Evolutionary conservation across 306 rosid genomes (phyloP).

Genomic region (Malus domestica): ASM211411v1 NC_041797.1:807501-808000

Average conservation of each 20-base stretch:
- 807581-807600: neutral
- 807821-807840: constrained; percentile 33
- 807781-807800: neutral
- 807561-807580: neutral
- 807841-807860: constrained; percentile 90
- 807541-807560: constrained; percentile 5
- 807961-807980: neutral
- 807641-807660: constrained; percentile 83
- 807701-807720: constrained; percentile 77
- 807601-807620: constrained; percentile 74
- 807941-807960: neutral
- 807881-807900: constrained; percentile 85
- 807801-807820: neutral
- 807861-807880: constrained; percentile 88
- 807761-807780: neutral
- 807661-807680: constrained; percentile 63
- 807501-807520: neutral
- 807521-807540: neutral
- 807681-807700: constrained; percentile 97
- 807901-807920: constrained; percentile 98
- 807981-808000: neutral
- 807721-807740: constrained; percentile 86
- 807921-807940: constrained; percentile 51
- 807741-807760: constrained; percentile 71
- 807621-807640: constrained; percentile 97